A percentile compares a stretch with the other conserved stretches of the same genome.
Evolutionary conservation across 306 rosid genomes (phyloP).

Genomic region (Quercus variabilis): DNA sequence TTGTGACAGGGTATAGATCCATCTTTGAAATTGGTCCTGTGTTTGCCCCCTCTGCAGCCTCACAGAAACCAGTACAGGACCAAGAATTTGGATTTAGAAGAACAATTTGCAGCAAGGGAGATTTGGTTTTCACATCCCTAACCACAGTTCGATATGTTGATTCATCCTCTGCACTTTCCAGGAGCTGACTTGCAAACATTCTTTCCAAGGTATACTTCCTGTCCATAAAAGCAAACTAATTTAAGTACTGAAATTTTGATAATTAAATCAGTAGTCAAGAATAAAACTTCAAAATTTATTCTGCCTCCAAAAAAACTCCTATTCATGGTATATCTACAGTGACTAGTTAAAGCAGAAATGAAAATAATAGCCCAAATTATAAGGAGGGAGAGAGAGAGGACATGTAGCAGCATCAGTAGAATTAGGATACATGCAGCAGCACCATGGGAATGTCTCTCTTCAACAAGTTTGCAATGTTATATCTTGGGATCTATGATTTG

Average conservation of each 20-base stretch:
- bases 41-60: slow-evolving; percentile 22
- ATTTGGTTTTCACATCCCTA: slow-evolving; percentile 61
- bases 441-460: neutral
- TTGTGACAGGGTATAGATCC: slow-evolving; percentile 57
- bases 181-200: slow-evolving; percentile 74
- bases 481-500: neutral
- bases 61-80: slow-evolving; percentile 61
- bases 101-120: slow-evolving; percentile 62
- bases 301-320: neutral
- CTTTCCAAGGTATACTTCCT: slow-evolving; percentile 69
- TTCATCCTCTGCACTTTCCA: slow-evolving; percentile 73
- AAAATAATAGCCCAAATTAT: neutral
- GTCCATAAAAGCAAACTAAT: slow-evolving; percentile 22
- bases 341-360: neutral
- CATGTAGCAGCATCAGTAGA: neutral
- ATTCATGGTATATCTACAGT: neutral
- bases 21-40: slow-evolving; percentile 34
- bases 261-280: slow-evolving; percentile 5
- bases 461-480: neutral
- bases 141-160: slow-evolving; percentile 78
- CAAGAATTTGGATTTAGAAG: slow-evolving; percentile 73
- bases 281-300: slow-evolving; percentile 2
- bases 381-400: neutral
- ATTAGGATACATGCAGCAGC: neutral
- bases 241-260: slow-evolving; percentile 4